Evolutionary conservation across 768 basidiomycete genomes (phyloP).

Genomic region (Tylopilus vinaceipallidus): DNA sequence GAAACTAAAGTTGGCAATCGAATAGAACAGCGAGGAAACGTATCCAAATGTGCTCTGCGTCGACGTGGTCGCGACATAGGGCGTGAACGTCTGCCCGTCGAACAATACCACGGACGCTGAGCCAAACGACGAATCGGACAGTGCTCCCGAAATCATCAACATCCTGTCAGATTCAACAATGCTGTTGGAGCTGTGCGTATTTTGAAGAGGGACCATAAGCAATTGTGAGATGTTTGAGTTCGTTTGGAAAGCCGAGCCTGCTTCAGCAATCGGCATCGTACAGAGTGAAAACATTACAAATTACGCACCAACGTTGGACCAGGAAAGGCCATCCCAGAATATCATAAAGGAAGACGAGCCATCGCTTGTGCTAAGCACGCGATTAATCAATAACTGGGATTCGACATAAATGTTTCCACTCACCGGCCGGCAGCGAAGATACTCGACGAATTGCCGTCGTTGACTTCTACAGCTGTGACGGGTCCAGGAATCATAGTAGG

Average conservation of each 20-base stretch:
- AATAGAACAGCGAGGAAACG: slow-evolving; percentile 80
- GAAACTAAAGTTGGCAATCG: slow-evolving; percentile 76
- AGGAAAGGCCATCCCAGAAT: slow-evolving; percentile 81
- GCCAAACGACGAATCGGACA: slow-evolving; percentile 69
- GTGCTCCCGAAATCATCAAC: slow-evolving; percentile 81
- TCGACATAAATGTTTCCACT: slow-evolving; percentile 26
- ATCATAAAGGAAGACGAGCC: slow-evolving; percentile 68
- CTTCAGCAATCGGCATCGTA: neutral
- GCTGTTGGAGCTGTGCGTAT: slow-evolving; percentile 66
- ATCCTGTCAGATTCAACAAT: slow-evolving; percentile 83
- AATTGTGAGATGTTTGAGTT: slow-evolving; percentile 76
- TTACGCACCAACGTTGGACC: slow-evolving; percentile 63
- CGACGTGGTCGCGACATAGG: slow-evolving; percentile 73
- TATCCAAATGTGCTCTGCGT: slow-evolving; percentile 65
- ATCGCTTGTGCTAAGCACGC: slow-evolving; percentile 45
- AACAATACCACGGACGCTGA: slow-evolving; percentile 83
- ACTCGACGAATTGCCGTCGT: slow-evolving; percentile 75
- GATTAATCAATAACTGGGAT: neutral
- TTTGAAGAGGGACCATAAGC: slow-evolving; percentile 84
- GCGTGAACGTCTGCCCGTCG: slow-evolving; percentile 79
- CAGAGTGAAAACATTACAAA: neutral
- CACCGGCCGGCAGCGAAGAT: slow-evolving; percentile 90
- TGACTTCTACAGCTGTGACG: slow-evolving; percentile 84
- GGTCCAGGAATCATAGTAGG: slow-evolving; percentile 76
- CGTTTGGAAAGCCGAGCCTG: slow-evolving; percentile 55